A percentile compares a stretch with the other conserved stretches of the same genome.
phyloP scores from a whole-genome alignment of 345 rosid genomes.

The Arabidopsis thaliana region DNA sequence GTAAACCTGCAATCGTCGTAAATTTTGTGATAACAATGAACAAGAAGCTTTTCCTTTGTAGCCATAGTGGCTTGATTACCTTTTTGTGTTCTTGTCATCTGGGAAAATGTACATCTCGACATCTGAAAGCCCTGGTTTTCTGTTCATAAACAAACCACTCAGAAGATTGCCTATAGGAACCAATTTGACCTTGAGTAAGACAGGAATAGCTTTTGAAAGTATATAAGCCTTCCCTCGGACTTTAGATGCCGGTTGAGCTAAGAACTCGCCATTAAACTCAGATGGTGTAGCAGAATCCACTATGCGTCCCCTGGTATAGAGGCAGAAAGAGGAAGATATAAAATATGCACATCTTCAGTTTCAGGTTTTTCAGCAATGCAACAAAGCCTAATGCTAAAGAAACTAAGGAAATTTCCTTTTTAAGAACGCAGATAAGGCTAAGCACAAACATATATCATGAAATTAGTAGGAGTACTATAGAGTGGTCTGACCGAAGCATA shows the following conservation, averaged over 20 bases:
- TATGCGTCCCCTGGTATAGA: constrained; percentile 60
- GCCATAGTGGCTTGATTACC: constrained; percentile 45
- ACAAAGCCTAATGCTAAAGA: constrained; percentile 9
- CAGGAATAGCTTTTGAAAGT: constrained; percentile 53
- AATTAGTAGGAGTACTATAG: not conserved
- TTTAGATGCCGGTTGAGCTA: constrained; percentile 56
- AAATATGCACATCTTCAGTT: constrained; percentile 21
- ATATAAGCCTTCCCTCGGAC: constrained; percentile 53
- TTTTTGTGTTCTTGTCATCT: constrained; percentile 45
- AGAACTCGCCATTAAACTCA: constrained; percentile 52
- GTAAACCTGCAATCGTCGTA: constrained; percentile 39
- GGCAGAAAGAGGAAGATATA: constrained; percentile 20
- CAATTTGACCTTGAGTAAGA: constrained; percentile 52
- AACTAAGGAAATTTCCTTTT: constrained; percentile 1
- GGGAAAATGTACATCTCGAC: constrained; percentile 67
- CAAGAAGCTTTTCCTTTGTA: constrained; percentile 13
- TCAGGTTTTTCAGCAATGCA: constrained; percentile 12
- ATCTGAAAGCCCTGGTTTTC: constrained; percentile 56
- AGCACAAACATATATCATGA: not conserved
- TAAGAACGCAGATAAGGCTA: not conserved
- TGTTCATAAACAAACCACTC: constrained; percentile 48
- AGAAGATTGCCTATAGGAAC: constrained; percentile 47
- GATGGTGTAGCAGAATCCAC: constrained; percentile 37
- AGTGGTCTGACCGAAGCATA: constrained; percentile 11
- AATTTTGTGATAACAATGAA: constrained; percentile 3